Base-by-base conservation (phyloP, 805 yeast genomes). In the Isabelozyma gotoi region DNA sequence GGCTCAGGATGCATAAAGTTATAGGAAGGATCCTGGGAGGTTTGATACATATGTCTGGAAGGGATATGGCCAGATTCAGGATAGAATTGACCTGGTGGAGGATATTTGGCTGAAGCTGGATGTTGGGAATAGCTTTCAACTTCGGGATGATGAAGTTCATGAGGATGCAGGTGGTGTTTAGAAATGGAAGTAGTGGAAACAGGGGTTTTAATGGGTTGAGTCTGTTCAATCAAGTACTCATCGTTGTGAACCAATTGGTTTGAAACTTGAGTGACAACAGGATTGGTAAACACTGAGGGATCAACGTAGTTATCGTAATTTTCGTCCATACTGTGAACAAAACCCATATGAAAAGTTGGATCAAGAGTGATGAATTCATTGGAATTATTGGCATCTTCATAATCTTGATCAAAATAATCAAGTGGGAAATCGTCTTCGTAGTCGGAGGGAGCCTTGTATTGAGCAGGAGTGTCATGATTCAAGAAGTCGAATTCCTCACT, bases 381-480 rank as follows among this genome's bases (percentile, higher is more conserved):
- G 5, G 46, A 19, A 29, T 43, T 42, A 15, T 38, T 38, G 33
- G 44, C 41, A 7, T 36, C 38, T 16, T 41, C 43, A 8, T 21
- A 45, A 19, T 56, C 57, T 7, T 67, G 63, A 16, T 81, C 80
- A 55, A 84, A 75, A 56, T 82, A 84, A 51, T 84, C 90, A 43
- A 85, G 61, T 3, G 91, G 90, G 64, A 84, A 84, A 55, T 84
- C 90, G 47, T 82, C 85, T 39, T 79, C 83, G 21, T 73, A 71
- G 19, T 66, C 70, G 3, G 61, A 50, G n/a, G 39, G 33, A 4
- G 43, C 37, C 37, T 57, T 56, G 29, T 46, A 44, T 36, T 65
- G 62, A 3, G 53, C 52, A 4, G 60, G 64, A 6, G 63, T 57
- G 10, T 51, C 59, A 31, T 53, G 51, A 16, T 36, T 33, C 18